phyloP scores from a whole-genome alignment of 1,284 basidiomycete genomes.

The Ganoderma sp. region DNA sequence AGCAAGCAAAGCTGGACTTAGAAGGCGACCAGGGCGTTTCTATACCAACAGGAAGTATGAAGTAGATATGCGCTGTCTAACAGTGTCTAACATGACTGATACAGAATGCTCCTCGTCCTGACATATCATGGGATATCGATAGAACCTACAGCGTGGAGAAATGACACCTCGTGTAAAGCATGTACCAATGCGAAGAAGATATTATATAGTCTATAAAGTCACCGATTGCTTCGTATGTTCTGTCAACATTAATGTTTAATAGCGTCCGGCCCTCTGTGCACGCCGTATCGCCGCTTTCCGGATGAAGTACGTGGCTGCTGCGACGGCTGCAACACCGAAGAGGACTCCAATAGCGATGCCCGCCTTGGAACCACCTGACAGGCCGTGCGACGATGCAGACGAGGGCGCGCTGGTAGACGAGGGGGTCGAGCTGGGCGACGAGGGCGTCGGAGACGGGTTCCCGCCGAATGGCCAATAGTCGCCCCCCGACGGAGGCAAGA shows the following conservation, averaged over 20 bases:
- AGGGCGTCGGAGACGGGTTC: conserved; percentile 46
- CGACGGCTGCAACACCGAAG: conserved; percentile 51
- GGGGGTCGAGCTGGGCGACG: conserved; percentile 7
- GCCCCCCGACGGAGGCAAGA: conserved; percentile 69
- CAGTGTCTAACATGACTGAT: not conserved
- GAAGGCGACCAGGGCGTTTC: not conserved
- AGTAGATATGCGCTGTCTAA: conserved; percentile 4
- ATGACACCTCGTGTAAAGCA: not conserved
- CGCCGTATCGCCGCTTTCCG: conserved; percentile 51
- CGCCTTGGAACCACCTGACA: conserved; percentile 47
- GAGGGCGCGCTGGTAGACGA: not conserved
- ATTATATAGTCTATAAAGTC: not conserved
- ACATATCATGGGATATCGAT: not conserved
- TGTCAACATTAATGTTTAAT: conserved; percentile 7
- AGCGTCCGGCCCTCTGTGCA: conserved; percentile 9
- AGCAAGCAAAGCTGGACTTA: not conserved
- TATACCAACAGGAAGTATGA: conserved; percentile 3
- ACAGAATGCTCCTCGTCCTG: not conserved
- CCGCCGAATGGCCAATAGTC: conserved; percentile 75
- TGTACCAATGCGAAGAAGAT: not conserved
- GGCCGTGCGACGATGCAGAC: conserved; percentile 22
- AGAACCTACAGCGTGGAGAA: not conserved
- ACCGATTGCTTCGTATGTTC: not conserved
- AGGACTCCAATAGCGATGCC: conserved; percentile 64
- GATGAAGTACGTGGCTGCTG: conserved; percentile 52